Conservation (phyloP, 148 eudicot genomes). For the Pharnaceum exiguum region DNA sequence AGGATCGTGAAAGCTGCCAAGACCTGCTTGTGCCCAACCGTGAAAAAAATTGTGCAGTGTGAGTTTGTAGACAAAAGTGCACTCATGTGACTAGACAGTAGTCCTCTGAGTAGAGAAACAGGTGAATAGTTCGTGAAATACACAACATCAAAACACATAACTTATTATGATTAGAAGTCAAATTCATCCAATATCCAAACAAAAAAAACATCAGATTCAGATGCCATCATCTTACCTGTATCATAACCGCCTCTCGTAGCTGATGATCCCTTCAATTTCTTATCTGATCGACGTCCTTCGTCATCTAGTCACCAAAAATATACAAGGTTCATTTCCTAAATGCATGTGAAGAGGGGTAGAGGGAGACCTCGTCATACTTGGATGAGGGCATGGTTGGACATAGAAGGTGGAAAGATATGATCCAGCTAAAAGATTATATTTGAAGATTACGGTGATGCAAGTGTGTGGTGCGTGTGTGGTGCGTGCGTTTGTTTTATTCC, state of each 20-base stretch:
- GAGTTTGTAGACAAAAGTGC: slow-evolving; percentile 73
- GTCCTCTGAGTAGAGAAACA: slow-evolving; percentile 18
- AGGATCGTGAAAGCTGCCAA: slow-evolving; percentile 92
- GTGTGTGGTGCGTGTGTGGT: too few species aligned
- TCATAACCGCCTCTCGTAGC: slow-evolving; percentile 48
- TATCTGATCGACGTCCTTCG: slow-evolving; percentile 51
- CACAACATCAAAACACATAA: not conserved
- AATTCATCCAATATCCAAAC: too few species aligned
- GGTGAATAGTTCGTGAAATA: slow-evolving; percentile 1
- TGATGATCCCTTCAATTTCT: slow-evolving; percentile 61
- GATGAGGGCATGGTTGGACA: too few species aligned
- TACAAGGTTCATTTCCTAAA: slow-evolving; percentile 3
- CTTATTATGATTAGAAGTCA: too few species aligned
- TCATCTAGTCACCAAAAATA: slow-evolving; percentile 45
- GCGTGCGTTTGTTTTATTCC: too few species aligned
- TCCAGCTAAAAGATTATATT: too few species aligned
- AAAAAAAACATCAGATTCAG: too few species aligned
- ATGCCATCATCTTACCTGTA: slow-evolving; percentile 54
- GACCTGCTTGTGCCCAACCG: slow-evolving; percentile 97
- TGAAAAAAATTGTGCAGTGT: slow-evolving; percentile 92
- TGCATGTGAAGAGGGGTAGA: not conserved
- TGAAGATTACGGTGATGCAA: too few species aligned
- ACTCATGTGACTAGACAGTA: slow-evolving; percentile 52
- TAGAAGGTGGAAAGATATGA: too few species aligned
- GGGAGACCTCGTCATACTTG: too few species aligned